Percentiles rank a stretch among this genome's conserved stretches.
These are phyloP conservation scores for Cryphonectria parasitica DNA, from an alignment of 2,329 filamentous ascomycete species.

Conservation along the genomic window DNA sequence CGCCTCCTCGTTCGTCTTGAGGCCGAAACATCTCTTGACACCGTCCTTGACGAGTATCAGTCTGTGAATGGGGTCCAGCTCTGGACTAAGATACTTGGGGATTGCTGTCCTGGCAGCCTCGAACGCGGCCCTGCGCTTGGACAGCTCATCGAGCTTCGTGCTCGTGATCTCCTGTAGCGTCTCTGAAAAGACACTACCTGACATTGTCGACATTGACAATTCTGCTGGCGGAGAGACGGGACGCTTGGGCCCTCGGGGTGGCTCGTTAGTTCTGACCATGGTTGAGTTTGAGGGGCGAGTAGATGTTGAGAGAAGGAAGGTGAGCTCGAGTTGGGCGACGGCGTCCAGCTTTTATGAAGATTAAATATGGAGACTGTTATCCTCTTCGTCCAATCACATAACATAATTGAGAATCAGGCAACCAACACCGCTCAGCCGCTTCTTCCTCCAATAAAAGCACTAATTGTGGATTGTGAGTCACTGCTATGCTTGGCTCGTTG, in stretches of 20 bases:
- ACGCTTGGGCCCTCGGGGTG: not conserved
- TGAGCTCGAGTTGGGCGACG: not conserved
- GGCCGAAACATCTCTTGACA: slow-evolving; percentile 42
- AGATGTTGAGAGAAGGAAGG: not conserved
- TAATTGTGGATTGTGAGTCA: not conserved
- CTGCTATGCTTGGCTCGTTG: not conserved
- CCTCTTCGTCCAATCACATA: not conserved
- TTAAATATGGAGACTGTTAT: not conserved
- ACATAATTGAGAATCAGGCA: not conserved
- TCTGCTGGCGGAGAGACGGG: not conserved
- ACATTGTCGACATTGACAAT: slow-evolving; percentile 14
- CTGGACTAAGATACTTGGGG: slow-evolving; percentile 35
- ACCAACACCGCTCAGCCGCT: not conserved
- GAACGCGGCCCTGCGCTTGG: slow-evolving; percentile 44
- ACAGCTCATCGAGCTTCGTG: slow-evolving; percentile 49
- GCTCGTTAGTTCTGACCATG: not conserved
- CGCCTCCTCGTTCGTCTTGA: slow-evolving; percentile 57
- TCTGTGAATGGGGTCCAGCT: slow-evolving; percentile 37
- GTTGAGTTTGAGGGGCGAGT: not conserved
- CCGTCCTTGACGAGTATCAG: slow-evolving; percentile 40
- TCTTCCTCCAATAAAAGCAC: too few relatives aligned
- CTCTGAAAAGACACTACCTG: slow-evolving; percentile 45
- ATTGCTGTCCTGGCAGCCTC: slow-evolving; percentile 41
- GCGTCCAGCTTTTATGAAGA: not conserved
- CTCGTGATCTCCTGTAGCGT: slow-evolving; percentile 49